A percentile compares a stretch with the other conserved stretches of the same genome.
Conservation (phyloP, 768 basidiomycete species). For the Xerocomus brunneocitrinus region DNA sequence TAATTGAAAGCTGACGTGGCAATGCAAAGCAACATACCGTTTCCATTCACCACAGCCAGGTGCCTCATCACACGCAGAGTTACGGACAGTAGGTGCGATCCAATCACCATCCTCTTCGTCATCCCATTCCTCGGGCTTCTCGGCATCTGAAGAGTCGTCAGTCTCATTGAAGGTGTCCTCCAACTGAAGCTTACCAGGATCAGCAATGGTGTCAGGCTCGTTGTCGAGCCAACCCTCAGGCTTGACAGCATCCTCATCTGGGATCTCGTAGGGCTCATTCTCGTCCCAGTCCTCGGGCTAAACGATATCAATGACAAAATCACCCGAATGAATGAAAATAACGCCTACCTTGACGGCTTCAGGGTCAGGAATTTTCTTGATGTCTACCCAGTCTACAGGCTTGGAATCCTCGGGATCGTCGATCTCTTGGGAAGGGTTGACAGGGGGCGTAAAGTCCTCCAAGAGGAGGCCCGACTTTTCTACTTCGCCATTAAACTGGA, state of each 20-base stretch:
- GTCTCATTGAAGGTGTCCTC: neutral
- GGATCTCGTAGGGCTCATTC: slow-evolving; percentile 88
- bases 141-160: slow-evolving; percentile 48
- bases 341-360: slow-evolving; percentile 67
- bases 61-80: slow-evolving; percentile 86
- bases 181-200: slow-evolving; percentile 59
- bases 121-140: slow-evolving; percentile 99
- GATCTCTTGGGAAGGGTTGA: slow-evolving; percentile 92
- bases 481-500: slow-evolving; percentile 83
- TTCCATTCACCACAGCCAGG: slow-evolving; percentile 97
- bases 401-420: slow-evolving; percentile 90
- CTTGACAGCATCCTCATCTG: slow-evolving; percentile 80
- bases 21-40: slow-evolving; percentile 38
- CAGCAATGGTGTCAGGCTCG: slow-evolving; percentile 74
- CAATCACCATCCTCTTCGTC: slow-evolving; percentile 99
- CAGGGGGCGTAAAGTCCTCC: slow-evolving; percentile 88
- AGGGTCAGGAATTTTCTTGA: slow-evolving; percentile 78
- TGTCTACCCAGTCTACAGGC: slow-evolving; percentile 91
- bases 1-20: neutral
- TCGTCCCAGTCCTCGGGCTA: slow-evolving; percentile 97
- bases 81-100: slow-evolving; percentile 84
- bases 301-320: neutral
- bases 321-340: neutral
- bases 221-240: slow-evolving; percentile 96
- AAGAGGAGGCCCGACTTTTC: slow-evolving; percentile 79